Evolutionary conservation across 495 filamentous ascomycete genomes (phyloP), one percentile per base, ranked within the genome.

Genomic region (Chaetomidium leptoderma): DNA sequence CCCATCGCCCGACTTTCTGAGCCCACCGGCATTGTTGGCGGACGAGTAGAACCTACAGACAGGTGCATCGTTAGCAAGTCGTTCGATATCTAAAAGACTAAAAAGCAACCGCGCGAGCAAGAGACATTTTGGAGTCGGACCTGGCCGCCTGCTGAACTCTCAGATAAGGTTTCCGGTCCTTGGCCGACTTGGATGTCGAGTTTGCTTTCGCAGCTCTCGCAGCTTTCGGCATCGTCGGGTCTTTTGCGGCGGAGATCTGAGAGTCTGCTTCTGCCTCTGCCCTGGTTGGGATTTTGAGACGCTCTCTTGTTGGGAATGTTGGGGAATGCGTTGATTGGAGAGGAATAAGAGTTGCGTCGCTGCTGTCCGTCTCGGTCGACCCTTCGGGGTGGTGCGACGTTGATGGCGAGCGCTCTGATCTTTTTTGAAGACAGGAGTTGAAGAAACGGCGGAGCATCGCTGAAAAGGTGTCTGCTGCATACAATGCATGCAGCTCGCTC

Each of bases 391-490:
- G 51, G 27, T 43, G 40, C 29, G 63, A 53, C 46, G 66, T 66
- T 56, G 52, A 11, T 0, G 44, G 51, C 29, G 49, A 13, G 30
- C 48, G 59, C 19, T 39, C 48, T 35, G 54, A 43, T 46, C 63
- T 52, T 26, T 62, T 63, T 35, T 64, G 61, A 58, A 70, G 65
- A 50, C 67, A 70, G 1, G 66, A 64, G 30, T 44, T 55, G 54
- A 70, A 65, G 46, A 68, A 46, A 23, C 57, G 58, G 11, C 53
- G 58, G 47, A 66, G 50, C 65, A 66, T 65, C 26, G 48, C 57
- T 30, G 51, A 51, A 13, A 16, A 33, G 26, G 17, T 56, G 57
- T 11, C n/a, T n/a, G 52, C 52, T 48, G 36, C 32, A 35, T 26
- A 33, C 19, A 13, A 19, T 29, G 45, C 47, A 27, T 27, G 19